These are phyloP conservation scores for Vigna radiata DNA, from an alignment of 306 rosid species.

Conservation along the genomic window DNA sequence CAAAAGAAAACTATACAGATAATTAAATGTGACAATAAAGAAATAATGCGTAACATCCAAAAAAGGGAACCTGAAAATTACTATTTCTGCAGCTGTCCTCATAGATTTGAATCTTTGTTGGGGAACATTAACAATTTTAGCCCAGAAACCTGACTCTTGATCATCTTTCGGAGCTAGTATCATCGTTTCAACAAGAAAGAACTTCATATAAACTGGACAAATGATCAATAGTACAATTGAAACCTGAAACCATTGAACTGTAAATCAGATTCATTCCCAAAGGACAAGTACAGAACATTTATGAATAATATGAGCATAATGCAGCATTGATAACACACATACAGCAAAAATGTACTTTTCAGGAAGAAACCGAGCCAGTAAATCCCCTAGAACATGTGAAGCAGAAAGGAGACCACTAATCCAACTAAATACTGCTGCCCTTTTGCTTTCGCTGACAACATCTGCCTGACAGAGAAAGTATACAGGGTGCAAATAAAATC, in stretches of 20 bases:
- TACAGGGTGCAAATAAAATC: constrained; percentile 31
- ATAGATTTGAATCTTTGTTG: constrained; percentile 62
- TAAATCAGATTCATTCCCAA: constrained; percentile 9
- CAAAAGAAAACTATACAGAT: constrained; percentile 5
- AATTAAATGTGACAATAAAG: constrained; percentile 1
- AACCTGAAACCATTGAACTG: constrained; percentile 59
- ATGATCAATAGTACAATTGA: constrained; percentile 65
- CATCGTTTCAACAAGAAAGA: constrained; percentile 73
- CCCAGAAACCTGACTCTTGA: constrained; percentile 49
- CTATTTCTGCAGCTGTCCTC: constrained; percentile 68
- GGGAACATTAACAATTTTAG: constrained; percentile 52
- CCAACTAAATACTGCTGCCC: constrained; percentile 73
- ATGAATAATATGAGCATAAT: constrained; percentile 5
- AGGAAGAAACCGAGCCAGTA: constrained; percentile 67
- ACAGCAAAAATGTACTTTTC: constrained; percentile 62
- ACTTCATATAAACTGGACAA: constrained; percentile 70
- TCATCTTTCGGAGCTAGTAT: constrained; percentile 41
- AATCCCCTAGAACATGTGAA: constrained; percentile 66
- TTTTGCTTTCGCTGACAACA: constrained; percentile 57
- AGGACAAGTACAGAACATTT: constrained; percentile 23
- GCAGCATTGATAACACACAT: constrained; percentile 1
- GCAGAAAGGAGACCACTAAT: constrained; percentile 72
- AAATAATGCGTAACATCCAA: background rate
- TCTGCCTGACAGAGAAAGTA: constrained; percentile 60
- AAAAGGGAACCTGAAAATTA: constrained; percentile 59